A percentile compares a stretch with the other conserved stretches of the same genome.
Conservation (phyloP, 176 grass and related monocot genomes). For the Aegilops tauschii region DNA sequence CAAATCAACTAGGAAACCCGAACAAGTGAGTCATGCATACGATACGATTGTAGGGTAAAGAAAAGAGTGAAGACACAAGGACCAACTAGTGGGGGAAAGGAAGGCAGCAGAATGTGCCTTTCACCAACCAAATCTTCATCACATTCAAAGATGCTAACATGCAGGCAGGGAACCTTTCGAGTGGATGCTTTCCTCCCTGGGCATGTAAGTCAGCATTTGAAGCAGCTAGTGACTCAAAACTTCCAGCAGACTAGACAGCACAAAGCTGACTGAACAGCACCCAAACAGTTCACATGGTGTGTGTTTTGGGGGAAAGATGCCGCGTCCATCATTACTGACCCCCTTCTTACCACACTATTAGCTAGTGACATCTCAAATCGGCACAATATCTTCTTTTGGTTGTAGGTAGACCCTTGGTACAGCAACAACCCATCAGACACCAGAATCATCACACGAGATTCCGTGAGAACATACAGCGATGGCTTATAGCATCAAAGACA, state of each 20-base stretch:
- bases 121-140: slow-evolving; percentile 17
- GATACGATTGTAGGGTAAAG: too few relatives aligned
- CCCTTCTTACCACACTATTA: neutral
- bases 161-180: slow-evolving; percentile 12
- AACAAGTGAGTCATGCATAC: too few relatives aligned
- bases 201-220: slow-evolving; percentile 1
- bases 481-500: neutral
- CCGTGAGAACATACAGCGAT: neutral
- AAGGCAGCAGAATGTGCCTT: slow-evolving; percentile 11
- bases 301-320: neutral
- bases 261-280: neutral
- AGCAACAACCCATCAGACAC: neutral
- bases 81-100: neutral
- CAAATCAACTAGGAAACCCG: too few relatives aligned
- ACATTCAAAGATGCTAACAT: slow-evolving; percentile 11
- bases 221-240: neutral
- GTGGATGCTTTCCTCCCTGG: neutral
- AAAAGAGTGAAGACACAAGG: neutral
- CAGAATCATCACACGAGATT: slow-evolving; percentile 13
- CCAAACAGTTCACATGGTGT: slow-evolving; percentile 1
- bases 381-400: slow-evolving; percentile 13
- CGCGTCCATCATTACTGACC: neutral
- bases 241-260: neutral
- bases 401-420: neutral
- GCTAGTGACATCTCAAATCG: neutral